Base-by-base conservation (phyloP, 2,329 filamentous ascomycete species). In the Ambrosiella cleistominuta region DNA sequence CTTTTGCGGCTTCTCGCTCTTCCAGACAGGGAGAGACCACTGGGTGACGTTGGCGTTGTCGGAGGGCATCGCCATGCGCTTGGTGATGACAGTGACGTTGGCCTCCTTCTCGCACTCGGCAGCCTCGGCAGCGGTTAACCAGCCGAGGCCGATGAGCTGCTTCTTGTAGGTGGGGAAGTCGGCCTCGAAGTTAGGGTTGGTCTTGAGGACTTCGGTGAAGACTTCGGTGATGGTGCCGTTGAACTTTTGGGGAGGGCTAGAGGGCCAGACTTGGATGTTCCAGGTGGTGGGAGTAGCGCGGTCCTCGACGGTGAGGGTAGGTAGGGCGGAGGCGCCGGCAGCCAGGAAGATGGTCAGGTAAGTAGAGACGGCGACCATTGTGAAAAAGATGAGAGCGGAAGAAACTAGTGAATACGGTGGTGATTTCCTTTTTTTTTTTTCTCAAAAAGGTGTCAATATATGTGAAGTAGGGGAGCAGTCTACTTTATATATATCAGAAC, bases 311-410 rank as follows among this genome's bases (percentile, higher is more conserved):
- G 40, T 17, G 8, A 5, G 36, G 37, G 57, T n/a, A 17, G 56
- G 56, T 9, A 49, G 39, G 59, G 59, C 59, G 42, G 37, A 52
- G 38, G 55, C 60, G 36, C 59, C 59, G 17, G 58, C 17, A 39
- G 61, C 62, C 42, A 63, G 40, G 35, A 58, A 11, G 36, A 55
- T 55, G 6, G 60, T 55, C 13, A 56, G 11, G 12, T 57, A 38
- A 13, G 55, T 37, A 35, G 56, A 47, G n/a, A 60, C 44, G 15
- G 56, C 49, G 27, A 60, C 61, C 62, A 63, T 63, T 54, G 60
- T 63, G 37, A 68, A 57, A 38, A n/a, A 38, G 7, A 35, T 37
- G 57, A 27, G n/a, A 19, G 40, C 12, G 27, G n/a, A 57, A 54
- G 45, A n/a, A 17, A 19, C 35, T 8, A n/a, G 19, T 13, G n/a